Conservation (phyloP, 1,284 basidiomycete species). For the Grifola frondosa region DNA sequence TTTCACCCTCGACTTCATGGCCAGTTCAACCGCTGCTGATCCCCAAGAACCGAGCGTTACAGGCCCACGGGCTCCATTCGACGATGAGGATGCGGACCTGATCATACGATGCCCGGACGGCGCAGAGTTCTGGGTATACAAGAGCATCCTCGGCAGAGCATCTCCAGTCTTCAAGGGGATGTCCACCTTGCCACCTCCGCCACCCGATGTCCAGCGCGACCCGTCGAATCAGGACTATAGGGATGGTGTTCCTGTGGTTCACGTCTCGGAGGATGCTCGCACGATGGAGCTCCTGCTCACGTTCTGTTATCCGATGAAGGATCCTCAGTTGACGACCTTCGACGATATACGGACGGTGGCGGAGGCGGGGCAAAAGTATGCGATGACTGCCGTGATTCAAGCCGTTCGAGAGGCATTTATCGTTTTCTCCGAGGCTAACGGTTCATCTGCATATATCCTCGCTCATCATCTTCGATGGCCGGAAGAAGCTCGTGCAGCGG, state of each 20-base stretch:
- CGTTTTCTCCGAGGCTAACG: too few species aligned
- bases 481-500: too few species aligned
- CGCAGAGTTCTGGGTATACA: slow-evolving; percentile 17
- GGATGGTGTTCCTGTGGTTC: slow-evolving; percentile 6
- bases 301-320: slow-evolving; percentile 14
- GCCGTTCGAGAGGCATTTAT: too few species aligned
- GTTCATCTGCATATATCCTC: too few species aligned
- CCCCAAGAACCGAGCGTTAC: too few species aligned
- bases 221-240: too few species aligned
- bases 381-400: slow-evolving; percentile 1
- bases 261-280: slow-evolving; percentile 9
- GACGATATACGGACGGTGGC: slow-evolving; percentile 40
- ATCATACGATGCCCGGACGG: slow-evolving; percentile 19
- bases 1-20: background rate
- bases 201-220: too few species aligned
- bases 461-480: too few species aligned
- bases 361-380: slow-evolving; percentile 35
- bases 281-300: slow-evolving; percentile 16
- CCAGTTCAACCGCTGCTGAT: background rate
- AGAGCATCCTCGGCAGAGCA: slow-evolving; percentile 17
- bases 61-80: slow-evolving; percentile 1
- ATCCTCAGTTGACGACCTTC: slow-evolving; percentile 42
- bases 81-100: slow-evolving; percentile 20
- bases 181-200: slow-evolving; percentile 10
- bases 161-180: slow-evolving; percentile 22